Base-by-base conservation (phyloP, 192 early-diverging fungal species). In the Coemansia sp. region DNA sequence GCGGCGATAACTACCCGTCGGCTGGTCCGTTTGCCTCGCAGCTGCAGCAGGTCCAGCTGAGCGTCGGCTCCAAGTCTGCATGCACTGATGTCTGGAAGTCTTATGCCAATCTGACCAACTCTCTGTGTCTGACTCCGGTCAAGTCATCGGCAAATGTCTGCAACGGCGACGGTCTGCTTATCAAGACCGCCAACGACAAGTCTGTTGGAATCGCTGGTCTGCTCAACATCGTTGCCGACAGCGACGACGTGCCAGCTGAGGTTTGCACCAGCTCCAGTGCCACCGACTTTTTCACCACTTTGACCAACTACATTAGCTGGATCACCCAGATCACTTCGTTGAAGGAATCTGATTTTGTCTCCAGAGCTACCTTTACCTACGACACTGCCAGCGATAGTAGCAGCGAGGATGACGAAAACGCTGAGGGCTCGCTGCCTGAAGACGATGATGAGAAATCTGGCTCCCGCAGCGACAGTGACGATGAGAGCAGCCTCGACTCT, bases 291-390 rank as follows among this genome's bases (percentile, higher is more conserved):
- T 83, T 83, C 55, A 83, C 80, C n/a, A 83, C 80, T 9, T 76
- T 83, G 28, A 64, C 54, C 69, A 83, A 83, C 75, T 83, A 83
- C 37, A n/a, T 83, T 35, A 37, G 64, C 66, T 83, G 80, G 80
- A 59, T 83, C 51, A 83, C 80, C 15, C 75, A 83, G 63, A 51
- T 77, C 12, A 77, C 80, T 33, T 68, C 80, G 34, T 66, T 83
- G 57, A 67, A 76, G 41, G 56, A 74, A 39, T 41, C 60, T 3
- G 72, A 71, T 59, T 74, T 83, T 74, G 72, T 77, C 52, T 77
- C 80, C 5, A 71, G 68, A 12, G 75, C 72, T 4, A 54, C 64
- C 18, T 83, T 74, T 58, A 55, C 68, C 33, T 83, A 77, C 37
- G 37, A 51, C 11, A 48, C 56, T 4, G 57, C 64, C 35, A 38